phyloP scores from a whole-genome alignment of 2,329 filamentous ascomycete genomes.

The Ramularia endophylla region DNA sequence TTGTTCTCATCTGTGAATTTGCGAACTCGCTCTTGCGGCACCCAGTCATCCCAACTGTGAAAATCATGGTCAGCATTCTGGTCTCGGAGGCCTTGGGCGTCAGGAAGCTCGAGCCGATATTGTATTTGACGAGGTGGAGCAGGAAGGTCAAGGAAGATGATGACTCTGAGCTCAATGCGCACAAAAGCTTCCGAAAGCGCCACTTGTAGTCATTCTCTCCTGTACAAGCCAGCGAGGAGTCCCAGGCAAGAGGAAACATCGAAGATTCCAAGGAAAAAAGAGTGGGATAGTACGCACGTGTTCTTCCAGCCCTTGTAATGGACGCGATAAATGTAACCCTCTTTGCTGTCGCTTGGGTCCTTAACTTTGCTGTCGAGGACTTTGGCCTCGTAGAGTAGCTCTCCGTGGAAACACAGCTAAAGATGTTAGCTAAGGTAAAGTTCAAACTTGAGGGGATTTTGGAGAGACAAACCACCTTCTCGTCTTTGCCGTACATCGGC shows the following conservation, averaged over 20 bases:
- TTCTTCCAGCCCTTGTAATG: slow-evolving; percentile 99
- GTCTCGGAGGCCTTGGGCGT: no score
- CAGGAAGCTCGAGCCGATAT: no score
- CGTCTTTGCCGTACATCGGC: slow-evolving; percentile 62
- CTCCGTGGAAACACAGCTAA: slow-evolving; percentile 94
- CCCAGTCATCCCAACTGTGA: slow-evolving; percentile 92
- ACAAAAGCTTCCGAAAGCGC: background rate
- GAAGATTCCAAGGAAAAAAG: slow-evolving; percentile 1
- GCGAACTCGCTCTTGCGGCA: slow-evolving; percentile 83
- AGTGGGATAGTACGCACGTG: slow-evolving; percentile 54
- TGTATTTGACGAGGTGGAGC: no score
- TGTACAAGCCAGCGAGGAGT: background rate
- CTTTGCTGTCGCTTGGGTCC: slow-evolving; percentile 60
- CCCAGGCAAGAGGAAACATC: no score
- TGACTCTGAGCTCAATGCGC: no score
- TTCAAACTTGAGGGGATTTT: slow-evolving; percentile 60
- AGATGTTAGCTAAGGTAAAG: background rate
- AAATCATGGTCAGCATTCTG: slow-evolving; percentile 9
- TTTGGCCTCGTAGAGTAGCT: slow-evolving; percentile 96
- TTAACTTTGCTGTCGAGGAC: slow-evolving; percentile 69
- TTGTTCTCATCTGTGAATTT: slow-evolving; percentile 95
- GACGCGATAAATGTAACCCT: slow-evolving; percentile 79
- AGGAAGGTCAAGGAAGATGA: no score
- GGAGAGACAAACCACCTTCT: slow-evolving; percentile 95
- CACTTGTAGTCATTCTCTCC: background rate